Base-by-base conservation (phyloP, 768 basidiomycete genomes). In the Calocera viscosa region DNA sequence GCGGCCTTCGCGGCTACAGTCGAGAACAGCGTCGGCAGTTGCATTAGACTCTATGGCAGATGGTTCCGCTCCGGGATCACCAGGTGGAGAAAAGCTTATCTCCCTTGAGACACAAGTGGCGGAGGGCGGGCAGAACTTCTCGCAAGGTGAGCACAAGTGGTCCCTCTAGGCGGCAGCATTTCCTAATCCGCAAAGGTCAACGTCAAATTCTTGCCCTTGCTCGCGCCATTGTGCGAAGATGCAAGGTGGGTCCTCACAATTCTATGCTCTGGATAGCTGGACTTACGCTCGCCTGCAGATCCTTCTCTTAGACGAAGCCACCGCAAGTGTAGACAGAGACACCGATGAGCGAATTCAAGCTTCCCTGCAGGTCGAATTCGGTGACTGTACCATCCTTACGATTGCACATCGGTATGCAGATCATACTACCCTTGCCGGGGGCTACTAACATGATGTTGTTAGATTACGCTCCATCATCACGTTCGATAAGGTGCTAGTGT, bases 401-500 rank as follows among this genome's bases (percentile, higher is more conserved):
- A 68, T 64, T 17, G 67, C 30, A 64, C 69, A n/a, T 28, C 28
- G n/a, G 33, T 67, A 0, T 16, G 53, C 5, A 26, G 14, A 11
- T 60, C 7, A 10, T 10, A 2, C 7, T 60, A 2, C 24, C 24
- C 24, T 2, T 32, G 53, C 7, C 2, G 2, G 14, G 2, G 2
- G 14, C 19, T 39, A 17, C 19, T 35, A 38, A 47, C 22, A 33
- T 14, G 53, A 28, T 11, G 3, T 60, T 28, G 22, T 14, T 22
- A 64, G 70, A 8, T 66, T 70, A 14, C 68, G 68, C 19, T 70
- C 76, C 8, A 76, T 79, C 65, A 76, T 76, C 71, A 76, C 78
- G 69, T 78, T 75, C 66, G 77, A 78, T 68, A 73, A 74, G 67
- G 75, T 80, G 41, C 67, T 80, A 19, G 78, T 81, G 0, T 73